Evolutionary conservation across 202 grass and related monocot genomes (phyloP), one percentile per base, ranked within the genome.

Genomic region (Hordeum pubiflorum): DNA sequence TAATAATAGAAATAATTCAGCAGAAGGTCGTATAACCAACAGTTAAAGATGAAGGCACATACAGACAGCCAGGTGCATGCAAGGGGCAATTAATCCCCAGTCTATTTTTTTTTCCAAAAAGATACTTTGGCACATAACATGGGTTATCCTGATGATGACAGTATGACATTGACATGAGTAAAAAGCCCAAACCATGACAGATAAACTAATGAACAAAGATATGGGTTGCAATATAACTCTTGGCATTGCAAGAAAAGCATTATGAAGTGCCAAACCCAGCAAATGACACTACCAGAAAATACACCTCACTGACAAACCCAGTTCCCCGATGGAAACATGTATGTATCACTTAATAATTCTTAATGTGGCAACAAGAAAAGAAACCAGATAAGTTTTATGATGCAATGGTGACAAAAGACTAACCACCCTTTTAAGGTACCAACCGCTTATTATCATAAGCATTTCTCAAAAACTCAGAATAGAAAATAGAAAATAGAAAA

Each of bases 1-100:
- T 4, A 69, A 74, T 29, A 70, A 57, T 46, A 75, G 78, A 34
- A 79, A 56, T 23, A 75, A 62, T 36, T 74, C 10, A 74, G 43
- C 41, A 55, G 40, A 74, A 32, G 36, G 20, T 40, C 21, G 61
- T 67, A 79, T 15, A 78, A n/a, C 68, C 12, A 10, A 72, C 52
- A 23, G 26, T 37, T 20, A 60, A 72, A 24, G 58, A 57, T 6
- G 37, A 37, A 69, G 44, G 21, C 13, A 41, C 14, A 74, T 70
- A 69, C 29, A 68, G 50, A 55, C 9, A 74, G 18, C 26, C 8
- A 75, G 56, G 57, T 14, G 24, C 29, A 84, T 33, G 69, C 5
- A 68, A 76, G 44, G 76, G 13, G 48, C 11, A 84, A 76, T 58
- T 74, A 34, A 26, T 3, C 63, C 9, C 44, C 7, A 44, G 36